Evolutionary conservation across 306 rosid genomes (phyloP).

Genomic region (Prunus kanzakura): DNA sequence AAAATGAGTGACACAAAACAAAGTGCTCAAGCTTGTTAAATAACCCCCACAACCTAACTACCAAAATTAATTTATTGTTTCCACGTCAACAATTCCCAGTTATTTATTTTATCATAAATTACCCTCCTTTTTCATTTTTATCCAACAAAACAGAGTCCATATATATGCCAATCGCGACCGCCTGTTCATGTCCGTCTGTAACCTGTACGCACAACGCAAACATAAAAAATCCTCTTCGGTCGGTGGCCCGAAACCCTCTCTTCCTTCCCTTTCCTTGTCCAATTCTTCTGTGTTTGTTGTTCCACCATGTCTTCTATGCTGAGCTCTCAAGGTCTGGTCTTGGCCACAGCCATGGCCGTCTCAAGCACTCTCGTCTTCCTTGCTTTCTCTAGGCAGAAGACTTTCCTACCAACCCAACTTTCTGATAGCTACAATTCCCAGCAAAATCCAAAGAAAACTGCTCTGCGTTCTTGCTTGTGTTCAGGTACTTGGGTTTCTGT

Average conservation of each 20-base stretch:
- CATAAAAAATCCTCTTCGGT: not conserved
- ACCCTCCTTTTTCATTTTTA: not conserved
- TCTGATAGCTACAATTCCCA: slow-evolving; percentile 6
- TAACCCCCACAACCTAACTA: not conserved
- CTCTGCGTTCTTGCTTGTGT: slow-evolving; percentile 56
- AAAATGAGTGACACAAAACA: not conserved
- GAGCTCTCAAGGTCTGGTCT: slow-evolving; percentile 35
- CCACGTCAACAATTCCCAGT: not conserved
- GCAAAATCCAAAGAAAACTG: slow-evolving; percentile 7
- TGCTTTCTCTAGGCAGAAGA: slow-evolving; percentile 31
- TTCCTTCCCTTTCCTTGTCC: not conserved
- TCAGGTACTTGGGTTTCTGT: slow-evolving; percentile 41
- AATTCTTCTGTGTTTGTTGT: not conserved
- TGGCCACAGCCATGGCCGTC: slow-evolving; percentile 47
- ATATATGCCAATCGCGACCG: not conserved
- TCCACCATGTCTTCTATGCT: slow-evolving; percentile 34
- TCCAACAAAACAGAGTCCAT: not conserved
- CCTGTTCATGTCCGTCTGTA: not conserved
- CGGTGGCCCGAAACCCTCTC: not conserved
- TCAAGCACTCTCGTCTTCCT: slow-evolving; percentile 39
- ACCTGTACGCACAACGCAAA: not conserved
- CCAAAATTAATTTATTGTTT: not conserved
- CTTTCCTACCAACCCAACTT: not conserved
- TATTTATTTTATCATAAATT: not conserved
- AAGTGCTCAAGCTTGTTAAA: not conserved